Evolutionary conservation across 805 yeast genomes (phyloP).

Genomic region (Cyberlindnera nakhonratchasimensis): DNA sequence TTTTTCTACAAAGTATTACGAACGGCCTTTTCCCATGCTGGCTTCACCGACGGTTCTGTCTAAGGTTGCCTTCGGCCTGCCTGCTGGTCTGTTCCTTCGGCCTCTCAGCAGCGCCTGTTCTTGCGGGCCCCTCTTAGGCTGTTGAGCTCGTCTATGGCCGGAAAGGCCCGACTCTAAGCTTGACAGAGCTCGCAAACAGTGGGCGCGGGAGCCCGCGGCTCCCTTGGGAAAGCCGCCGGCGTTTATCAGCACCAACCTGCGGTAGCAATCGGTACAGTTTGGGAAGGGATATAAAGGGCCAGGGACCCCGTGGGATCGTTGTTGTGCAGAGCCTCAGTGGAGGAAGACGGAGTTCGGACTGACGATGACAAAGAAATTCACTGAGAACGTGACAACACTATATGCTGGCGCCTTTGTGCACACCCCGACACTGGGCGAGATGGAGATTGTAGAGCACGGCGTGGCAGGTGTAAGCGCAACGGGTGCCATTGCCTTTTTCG

Average conservation of each 20-base stretch:
- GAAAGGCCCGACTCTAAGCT: background rate
- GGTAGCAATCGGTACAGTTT: too few species aligned
- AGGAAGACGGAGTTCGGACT: too few species aligned
- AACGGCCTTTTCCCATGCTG: too few species aligned
- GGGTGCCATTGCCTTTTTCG: conserved; percentile 32
- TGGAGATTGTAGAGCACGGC: conserved; percentile 54
- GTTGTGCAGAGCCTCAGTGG: too few species aligned
- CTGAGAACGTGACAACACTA: conserved; percentile 29
- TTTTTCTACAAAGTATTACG: too few species aligned
- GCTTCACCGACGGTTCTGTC: background rate
- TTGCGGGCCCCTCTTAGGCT: too few species aligned
- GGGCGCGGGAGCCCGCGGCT: background rate
- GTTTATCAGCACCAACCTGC: background rate
- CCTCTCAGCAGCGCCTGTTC: too few species aligned
- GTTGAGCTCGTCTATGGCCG: background rate
- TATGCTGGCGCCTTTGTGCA: conserved; percentile 73
- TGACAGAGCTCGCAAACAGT: background rate
- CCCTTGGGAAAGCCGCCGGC: conserved; percentile 1
- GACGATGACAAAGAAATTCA: conserved; percentile 7
- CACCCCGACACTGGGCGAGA: conserved; percentile 54
- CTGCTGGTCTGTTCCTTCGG: too few species aligned
- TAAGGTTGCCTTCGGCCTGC: too few species aligned
- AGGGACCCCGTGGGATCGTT: too few species aligned
- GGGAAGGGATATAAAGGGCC: too few species aligned
- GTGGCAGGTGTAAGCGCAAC: conserved; percentile 57